phyloP scores from a whole-genome alignment of 129 eudicot genomes.

The Flaveria ramosissima region DNA sequence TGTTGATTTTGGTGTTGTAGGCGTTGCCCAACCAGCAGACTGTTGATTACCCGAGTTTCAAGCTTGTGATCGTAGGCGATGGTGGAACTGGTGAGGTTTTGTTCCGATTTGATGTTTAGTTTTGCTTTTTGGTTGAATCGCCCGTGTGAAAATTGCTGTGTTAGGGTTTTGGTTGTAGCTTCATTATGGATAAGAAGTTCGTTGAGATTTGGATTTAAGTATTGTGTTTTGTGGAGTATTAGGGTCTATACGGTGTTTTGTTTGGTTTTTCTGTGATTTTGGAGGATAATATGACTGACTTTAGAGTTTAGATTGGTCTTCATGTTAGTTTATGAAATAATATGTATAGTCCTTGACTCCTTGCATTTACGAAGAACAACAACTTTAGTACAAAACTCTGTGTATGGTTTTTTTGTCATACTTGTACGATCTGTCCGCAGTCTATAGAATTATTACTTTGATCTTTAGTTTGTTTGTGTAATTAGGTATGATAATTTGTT shows the following conservation, averaged over 20 bases:
- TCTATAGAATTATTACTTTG: too few relatives aligned
- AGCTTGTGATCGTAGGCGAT: conserved; percentile 61
- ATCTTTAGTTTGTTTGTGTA: too few relatives aligned
- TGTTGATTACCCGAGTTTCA: conserved; percentile 60
- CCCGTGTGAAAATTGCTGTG: not conserved
- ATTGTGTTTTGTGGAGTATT: not conserved
- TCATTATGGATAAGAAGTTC: not conserved
- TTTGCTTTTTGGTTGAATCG: not conserved
- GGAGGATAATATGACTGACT: not conserved
- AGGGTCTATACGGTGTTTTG: conserved; percentile 1
- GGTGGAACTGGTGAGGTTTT: conserved; percentile 49
- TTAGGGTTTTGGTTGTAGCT: not conserved
- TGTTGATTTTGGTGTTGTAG: conserved; percentile 21
- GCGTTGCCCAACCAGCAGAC: conserved; percentile 56
- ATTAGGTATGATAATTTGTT: not conserved
- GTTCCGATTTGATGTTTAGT: not conserved
- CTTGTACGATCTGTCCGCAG: too few relatives aligned
- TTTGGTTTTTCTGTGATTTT: not conserved
- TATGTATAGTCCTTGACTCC: too few relatives aligned
- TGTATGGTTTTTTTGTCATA: too few relatives aligned
- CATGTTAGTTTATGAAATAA: not conserved
- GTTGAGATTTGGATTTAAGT: not conserved
- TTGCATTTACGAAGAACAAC: not conserved
- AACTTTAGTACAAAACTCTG: too few relatives aligned
- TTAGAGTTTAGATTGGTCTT: not conserved